Base-by-base conservation (phyloP, 1,284 basidiomycete genomes). In the Ustilago tritici region DNA sequence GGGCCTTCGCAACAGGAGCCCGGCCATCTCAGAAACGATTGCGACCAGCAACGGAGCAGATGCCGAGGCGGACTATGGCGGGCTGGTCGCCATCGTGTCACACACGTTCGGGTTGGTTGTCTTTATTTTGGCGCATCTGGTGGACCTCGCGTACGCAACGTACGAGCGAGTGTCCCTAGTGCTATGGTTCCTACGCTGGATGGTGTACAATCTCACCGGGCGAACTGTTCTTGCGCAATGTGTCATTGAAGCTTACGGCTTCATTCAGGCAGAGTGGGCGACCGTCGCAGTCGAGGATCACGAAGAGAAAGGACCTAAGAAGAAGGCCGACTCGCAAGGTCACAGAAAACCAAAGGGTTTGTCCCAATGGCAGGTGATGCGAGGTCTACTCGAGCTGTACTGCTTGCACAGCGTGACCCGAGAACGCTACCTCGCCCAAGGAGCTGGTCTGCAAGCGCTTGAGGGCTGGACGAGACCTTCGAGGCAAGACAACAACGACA, bases 171-270 rank as follows among this genome's bases (percentile, higher is more conserved):
- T 77, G 0, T 61, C 72, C 4, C 54, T 83, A 19, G 17, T 72
- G 5, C 43, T 81, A 1, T 85, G 84, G 84, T 85, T 85, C 65
- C 46, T 82, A 17, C 70, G 78, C 14, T 85, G 84, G 84, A 65
- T 79, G 31, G 54, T 79, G 49, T 69, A 78, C 57, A 85, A 85
- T 60, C 23, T 85, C 15, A 80, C 79, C 1, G 83, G 83, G 0
- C 73, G 70, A 41, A 85, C 84, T 1, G 82, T 85, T 23, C 63
- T 85, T 38, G 74, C 81, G 2, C 79, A 80, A 36, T 83, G 81
- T 43, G 53, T 66, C 3, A 47, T 81, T 49, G 84, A 85, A 43
- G 82, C 81, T 0, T 84, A 84, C 55, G 31, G 61, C 34, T 73
- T 85, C 32, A 76, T 85, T 23, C 68, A 81, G 59, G 68, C 55